Evolutionary conservation across 257 asterid genomes (phyloP).

Genomic region (Solanum stenotomum): DNA sequence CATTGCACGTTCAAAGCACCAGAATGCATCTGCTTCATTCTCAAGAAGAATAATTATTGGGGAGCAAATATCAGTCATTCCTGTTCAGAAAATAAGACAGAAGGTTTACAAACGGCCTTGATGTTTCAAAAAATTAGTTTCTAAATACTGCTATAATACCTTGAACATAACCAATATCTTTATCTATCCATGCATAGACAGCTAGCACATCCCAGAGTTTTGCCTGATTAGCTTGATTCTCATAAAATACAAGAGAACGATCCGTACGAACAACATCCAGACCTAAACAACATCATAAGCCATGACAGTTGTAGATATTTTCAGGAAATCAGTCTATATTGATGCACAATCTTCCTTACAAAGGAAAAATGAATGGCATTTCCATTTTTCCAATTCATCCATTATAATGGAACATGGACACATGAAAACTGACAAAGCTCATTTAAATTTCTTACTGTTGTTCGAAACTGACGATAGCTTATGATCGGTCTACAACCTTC

Average conservation of each 20-base stretch:
- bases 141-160: slow-evolving; percentile 34
- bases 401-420: not conserved
- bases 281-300: slow-evolving; percentile 27
- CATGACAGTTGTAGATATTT: not conserved
- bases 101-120: slow-evolving; percentile 6
- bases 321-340: not conserved
- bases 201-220: slow-evolving; percentile 86
- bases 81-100: slow-evolving; percentile 27
- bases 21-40: slow-evolving; percentile 94
- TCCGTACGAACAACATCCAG: slow-evolving; percentile 92
- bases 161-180: slow-evolving; percentile 96
- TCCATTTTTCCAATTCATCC: not conserved
- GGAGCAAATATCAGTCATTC: slow-evolving; percentile 98
- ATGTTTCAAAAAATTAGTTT: not conserved
- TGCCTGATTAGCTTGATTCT: slow-evolving; percentile 69
- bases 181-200: slow-evolving; percentile 87
- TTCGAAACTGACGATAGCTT: not conserved
- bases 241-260: slow-evolving; percentile 68
- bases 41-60: slow-evolving; percentile 79
- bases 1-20: slow-evolving; percentile 98
- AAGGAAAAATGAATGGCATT: not conserved
- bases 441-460: not conserved
- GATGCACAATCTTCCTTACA: not conserved
- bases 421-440: not conserved
- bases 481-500: not conserved